These are phyloP conservation scores for Collybiopsis luxurians DNA, from an alignment of 768 basidiomycete species.

Conservation along the genomic window DNA sequence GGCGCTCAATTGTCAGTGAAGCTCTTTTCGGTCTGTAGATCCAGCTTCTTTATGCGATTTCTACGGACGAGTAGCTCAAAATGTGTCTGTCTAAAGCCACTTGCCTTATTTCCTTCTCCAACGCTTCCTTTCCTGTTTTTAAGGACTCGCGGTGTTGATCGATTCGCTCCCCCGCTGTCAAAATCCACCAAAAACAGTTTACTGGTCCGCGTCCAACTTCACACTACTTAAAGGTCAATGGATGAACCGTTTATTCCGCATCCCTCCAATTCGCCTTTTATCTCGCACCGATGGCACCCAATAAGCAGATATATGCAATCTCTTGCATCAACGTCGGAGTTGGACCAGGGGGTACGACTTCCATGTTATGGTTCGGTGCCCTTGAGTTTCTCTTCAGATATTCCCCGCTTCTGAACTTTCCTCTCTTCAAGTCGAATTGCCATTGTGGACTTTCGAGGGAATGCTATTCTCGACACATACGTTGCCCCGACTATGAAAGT, in stretches of 20 bases:
- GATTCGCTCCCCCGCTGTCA: constrained; percentile 5
- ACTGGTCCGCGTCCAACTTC: background rate
- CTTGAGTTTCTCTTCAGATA: constrained; percentile 6
- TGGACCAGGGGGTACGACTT: constrained; percentile 77
- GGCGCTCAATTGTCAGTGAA: background rate
- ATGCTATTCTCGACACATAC: constrained; percentile 57
- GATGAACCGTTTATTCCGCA: constrained; percentile 1
- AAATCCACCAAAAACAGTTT: background rate
- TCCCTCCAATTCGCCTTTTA: constrained; percentile 12
- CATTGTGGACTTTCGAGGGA: constrained; percentile 57
- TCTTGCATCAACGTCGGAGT: constrained; percentile 74
- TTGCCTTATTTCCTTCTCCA: constrained; percentile 17
- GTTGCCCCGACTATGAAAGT: constrained; percentile 56
- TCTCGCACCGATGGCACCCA: constrained; percentile 11
- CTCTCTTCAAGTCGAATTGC: constrained; percentile 39
- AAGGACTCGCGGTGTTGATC: background rate
- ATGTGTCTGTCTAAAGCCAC: constrained; percentile 8
- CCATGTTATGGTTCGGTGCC: constrained; percentile 77
- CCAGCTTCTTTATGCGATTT: background rate
- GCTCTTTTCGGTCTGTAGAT: background rate
- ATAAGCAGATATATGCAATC: constrained; percentile 52
- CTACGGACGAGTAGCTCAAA: background rate
- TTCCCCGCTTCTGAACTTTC: constrained; percentile 9
- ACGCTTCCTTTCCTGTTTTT: constrained; percentile 9
- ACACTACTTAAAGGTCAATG: background rate